These are phyloP conservation scores for Arbutus unedo DNA, from an alignment of 148 eudicot species.

Conservation along the genomic window DNA sequence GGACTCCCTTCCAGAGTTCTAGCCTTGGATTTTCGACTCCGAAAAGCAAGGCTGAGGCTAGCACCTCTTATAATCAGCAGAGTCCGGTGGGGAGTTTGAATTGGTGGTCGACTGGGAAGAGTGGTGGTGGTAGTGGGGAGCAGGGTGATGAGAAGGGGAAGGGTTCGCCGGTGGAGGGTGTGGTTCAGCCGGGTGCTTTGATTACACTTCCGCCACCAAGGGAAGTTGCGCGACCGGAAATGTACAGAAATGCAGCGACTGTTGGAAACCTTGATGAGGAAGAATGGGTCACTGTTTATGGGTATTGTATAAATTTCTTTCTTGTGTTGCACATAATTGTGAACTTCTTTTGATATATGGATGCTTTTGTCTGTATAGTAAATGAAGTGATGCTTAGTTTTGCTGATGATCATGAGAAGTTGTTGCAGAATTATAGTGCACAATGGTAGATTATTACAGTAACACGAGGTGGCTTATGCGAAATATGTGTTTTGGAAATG, in stretches of 20 bases:
- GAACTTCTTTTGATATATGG: no score
- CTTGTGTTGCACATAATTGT: no score
- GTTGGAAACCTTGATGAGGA: constrained; percentile 73
- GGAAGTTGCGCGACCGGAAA: constrained; percentile 92
- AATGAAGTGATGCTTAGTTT: background rate
- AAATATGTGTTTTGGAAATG: background rate
- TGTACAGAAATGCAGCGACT: constrained; percentile 54
- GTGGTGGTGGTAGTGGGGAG: constrained; percentile 46
- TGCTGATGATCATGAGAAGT: background rate
- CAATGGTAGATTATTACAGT: background rate
- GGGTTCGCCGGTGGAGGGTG: constrained; percentile 91
- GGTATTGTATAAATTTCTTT: constrained; percentile 39
- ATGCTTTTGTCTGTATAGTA: no score
- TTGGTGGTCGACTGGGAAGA: constrained; percentile 80
- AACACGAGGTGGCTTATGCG: background rate
- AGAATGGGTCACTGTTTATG: constrained; percentile 97
- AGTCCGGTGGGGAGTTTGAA: constrained; percentile 43
- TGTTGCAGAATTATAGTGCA: background rate
- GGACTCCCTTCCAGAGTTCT: constrained; percentile 46
- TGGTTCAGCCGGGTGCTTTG: constrained; percentile 77
- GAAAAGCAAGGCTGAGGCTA: constrained; percentile 57
- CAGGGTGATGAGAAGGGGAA: constrained; percentile 70
- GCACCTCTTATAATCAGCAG: constrained; percentile 70
- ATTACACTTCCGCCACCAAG: constrained; percentile 82
- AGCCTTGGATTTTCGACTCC: constrained; percentile 57